These are phyloP conservation scores for Mycena crocata DNA, from an alignment of 768 basidiomycete species.

Conservation along the genomic window DNA sequence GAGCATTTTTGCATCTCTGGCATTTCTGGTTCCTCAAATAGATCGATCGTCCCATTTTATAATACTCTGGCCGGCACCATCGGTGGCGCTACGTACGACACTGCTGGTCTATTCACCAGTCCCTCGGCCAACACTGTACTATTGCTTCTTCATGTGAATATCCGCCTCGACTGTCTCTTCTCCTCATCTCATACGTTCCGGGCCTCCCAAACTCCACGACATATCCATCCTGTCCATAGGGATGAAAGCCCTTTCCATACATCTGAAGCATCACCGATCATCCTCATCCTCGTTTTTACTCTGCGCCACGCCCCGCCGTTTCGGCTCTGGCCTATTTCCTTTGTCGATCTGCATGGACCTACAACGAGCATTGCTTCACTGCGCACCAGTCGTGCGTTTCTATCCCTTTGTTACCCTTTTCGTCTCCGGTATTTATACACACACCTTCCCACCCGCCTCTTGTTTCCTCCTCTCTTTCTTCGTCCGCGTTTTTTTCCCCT, in stretches of 20 bases:
- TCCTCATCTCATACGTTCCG: constrained; percentile 45
- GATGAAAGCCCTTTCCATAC: constrained; percentile 48
- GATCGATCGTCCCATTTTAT: constrained; percentile 40
- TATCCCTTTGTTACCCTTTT: constrained; percentile 27
- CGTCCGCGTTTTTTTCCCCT: constrained; percentile 48
- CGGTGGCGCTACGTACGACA: constrained; percentile 33
- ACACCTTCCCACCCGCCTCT: constrained; percentile 41
- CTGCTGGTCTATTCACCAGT: constrained; percentile 7
- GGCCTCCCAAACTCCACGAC: constrained; percentile 58
- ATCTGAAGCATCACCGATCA: constrained; percentile 45
- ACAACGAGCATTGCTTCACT: constrained; percentile 36
- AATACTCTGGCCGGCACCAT: constrained; percentile 42
- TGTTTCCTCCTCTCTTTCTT: constrained; percentile 51
- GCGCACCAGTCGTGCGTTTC: constrained; percentile 29
- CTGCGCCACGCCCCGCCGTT: constrained; percentile 35
- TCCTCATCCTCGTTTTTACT: constrained; percentile 34
- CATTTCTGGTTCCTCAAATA: constrained; percentile 38
- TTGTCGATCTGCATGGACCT: constrained; percentile 37
- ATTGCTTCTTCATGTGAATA: constrained; percentile 49
- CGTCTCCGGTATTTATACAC: constrained; percentile 51
- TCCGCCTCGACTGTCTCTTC: constrained; percentile 43
- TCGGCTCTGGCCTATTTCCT: constrained; percentile 36
- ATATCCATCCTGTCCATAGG: constrained; percentile 73
- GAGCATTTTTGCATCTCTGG: constrained; percentile 35
- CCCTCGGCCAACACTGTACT: constrained; percentile 44